Evolutionary conservation across 306 rosid species (phyloP), one percentile per base, ranked within the genome.

Genomic region (Begonia loranthoides): DNA sequence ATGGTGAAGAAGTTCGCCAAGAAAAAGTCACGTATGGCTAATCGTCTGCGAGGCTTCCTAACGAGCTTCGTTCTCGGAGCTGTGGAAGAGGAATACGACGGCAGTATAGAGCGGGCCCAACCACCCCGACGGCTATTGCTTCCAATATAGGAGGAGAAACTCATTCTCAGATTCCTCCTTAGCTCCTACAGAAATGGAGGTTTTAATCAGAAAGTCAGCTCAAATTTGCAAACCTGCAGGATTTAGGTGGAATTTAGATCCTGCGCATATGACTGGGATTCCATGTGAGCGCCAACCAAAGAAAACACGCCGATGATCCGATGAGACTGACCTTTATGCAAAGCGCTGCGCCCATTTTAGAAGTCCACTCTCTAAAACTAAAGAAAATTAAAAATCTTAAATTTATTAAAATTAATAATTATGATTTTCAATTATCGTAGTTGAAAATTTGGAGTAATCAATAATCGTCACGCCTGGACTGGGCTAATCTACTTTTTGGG

Each of bases 1-100:
- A 90, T 67, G 24, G 79, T 51, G 81, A 90, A 90, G 86, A 90
- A 80, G 70, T 90, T 86, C 0, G 74, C 58, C 55, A 71, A 75
- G 66, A 86, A 24, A 70, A 86, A 90, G 67, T 90, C 95, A 57
- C 65, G 76, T 9, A 86, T 47, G 33, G 69, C 62, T 0, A 75
- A n/a, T 56, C 99, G 71, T 33, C 72, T 63, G 17, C 83, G 87
- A 16, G 66, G 45, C 66, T 78, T 90, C 22, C 95, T 65, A 68
- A 75, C 53, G 17, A 57, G 28, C 70, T 85, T 89, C 2, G 95
- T 61, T 87, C 80, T 90, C 58, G 99, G 54, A 59, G 63, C 71
- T 8, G 77, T 51, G 21, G 73, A 21, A 47, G 51, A 33, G 13
- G 66, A 24, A 41, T 70, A 44, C 54, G 63, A 80, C 0, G 47